Conservation (phyloP, 441 rosid species). For the Corymbia citriodora region DNA sequence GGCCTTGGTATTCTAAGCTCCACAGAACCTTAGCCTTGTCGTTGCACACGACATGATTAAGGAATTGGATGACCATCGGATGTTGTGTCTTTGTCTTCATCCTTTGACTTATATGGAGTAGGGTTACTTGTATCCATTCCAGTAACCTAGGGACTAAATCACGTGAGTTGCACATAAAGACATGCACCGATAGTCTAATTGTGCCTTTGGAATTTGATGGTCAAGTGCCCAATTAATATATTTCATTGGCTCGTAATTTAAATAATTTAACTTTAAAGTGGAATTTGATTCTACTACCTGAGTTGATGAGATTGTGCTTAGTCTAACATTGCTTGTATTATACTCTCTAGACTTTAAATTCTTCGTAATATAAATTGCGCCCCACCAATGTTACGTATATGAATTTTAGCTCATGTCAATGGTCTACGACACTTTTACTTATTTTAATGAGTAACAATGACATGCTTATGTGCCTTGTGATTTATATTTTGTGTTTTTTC, state of each 20-base stretch:
- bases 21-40: background rate
- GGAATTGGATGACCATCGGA: background rate
- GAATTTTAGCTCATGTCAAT: background rate
- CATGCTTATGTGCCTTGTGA: background rate
- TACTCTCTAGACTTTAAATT: background rate
- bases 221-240: background rate
- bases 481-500: background rate
- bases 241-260: background rate
- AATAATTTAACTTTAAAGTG: background rate
- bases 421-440: background rate
- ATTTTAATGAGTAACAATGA: background rate
- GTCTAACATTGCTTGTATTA: background rate
- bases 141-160: background rate
- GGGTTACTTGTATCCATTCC: background rate
- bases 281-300: background rate
- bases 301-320: background rate
- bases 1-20: background rate
- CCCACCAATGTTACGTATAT: background rate
- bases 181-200: background rate
- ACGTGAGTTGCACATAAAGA: background rate
- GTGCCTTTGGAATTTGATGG: background rate
- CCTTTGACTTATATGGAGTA: background rate
- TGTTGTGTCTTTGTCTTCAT: background rate
- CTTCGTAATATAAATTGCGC: background rate
- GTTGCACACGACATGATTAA: background rate